Base-by-base conservation (phyloP, 768 basidiomycete genomes). In the Mycena indigotica region DNA sequence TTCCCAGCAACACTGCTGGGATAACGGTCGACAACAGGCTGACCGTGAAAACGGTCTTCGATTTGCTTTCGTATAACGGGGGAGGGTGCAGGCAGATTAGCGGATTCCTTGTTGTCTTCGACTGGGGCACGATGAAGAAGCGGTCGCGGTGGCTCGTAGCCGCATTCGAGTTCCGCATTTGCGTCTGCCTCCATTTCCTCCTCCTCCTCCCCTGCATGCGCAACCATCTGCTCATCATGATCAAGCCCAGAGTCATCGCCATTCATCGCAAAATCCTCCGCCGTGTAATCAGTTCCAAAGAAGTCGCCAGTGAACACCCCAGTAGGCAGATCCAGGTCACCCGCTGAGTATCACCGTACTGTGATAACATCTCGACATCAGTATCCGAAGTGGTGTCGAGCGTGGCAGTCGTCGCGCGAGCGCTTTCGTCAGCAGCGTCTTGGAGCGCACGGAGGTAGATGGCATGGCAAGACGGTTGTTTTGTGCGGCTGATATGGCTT, bases 301-400 rank as follows among this genome's bases (percentile, higher is more conserved):
- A 39, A 60, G 28, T 60, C 55, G 17, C 59, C 59, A 1, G 2
- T 25, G 26, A 59, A 59, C 21, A n/a, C n/a, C n/a, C n/a, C n/a
- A n/a, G n/a, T n/a, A n/a, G n/a, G n/a, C n/a, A n/a, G n/a, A n/a
- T n/a, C n/a, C n/a, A n/a, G n/a, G n/a, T n/a, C n/a, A n/a, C n/a
- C n/a, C n/a, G n/a, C n/a, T n/a, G n/a, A n/a, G n/a, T 17, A 17
- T 35, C 32, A 17, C 32, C 32, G 17, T 8, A 35, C 32, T 35
- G 32, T 8, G 32, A 35, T 17, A 8, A 17, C 32, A 35, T 35
- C 32, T 35, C 32, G 32, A 8, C 32, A 35, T 35, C 32, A 8
- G 32, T 8, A 8, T 8, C 32, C 32, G 17, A 8, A 35, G 32
- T 17, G 17, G 32, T 35, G 17, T 35, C 32, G 32, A 8, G 32